Base-by-base conservation (phyloP, 805 yeast species). In the Metschnikowia santaceciliae region DNA sequence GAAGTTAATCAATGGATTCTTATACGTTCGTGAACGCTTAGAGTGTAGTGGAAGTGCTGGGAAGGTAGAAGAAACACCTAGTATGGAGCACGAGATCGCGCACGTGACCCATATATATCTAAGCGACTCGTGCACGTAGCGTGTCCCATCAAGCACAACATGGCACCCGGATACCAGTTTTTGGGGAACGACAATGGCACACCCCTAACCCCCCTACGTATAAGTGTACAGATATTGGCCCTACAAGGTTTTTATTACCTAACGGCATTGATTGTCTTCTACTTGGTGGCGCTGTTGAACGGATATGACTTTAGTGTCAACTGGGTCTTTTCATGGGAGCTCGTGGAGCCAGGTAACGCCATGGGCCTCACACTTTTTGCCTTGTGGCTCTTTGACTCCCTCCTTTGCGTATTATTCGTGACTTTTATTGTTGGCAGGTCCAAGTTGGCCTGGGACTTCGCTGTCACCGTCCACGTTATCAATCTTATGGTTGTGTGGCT, bases 361-460 rank as follows among this genome's bases (percentile, higher is more conserved):
- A 72, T 88, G 64, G 98, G 98, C 1, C 72, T 90, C 63, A 82
- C 88, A 0, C 68, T 92, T 40, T 79, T 85, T 34, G 65, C 80
- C 6, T 67, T 91, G 50, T 92, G 98, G 98, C 71, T 92, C 14
- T 66, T 90, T 46, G 96, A 88, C 64, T 77, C 97, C 0, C 75
- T 94, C 41, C 72, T 94, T 38, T 86, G 96, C 58, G 96, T 90
- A 1, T 67, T 89, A 10, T 90, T 89, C 63, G 83, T 92, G 62
- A 89, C 96, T 1, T 69, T 91, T 1, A 83, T 92, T 26, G 96
- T 92, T 11, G 97, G 98, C 0, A 75, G 98, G 51, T 87, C 96
- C 39, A 94, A 92, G 66, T 72, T 92, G 46, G 98, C 97, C 0
- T 87, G 96, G 87, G 99, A 92, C 69, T 92, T 94, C 71, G 97